A percentile compares a stretch with the other conserved stretches of the same genome.
Conservation (phyloP, 2,329 filamentous ascomycete species). For the Diaporthe sp. region DNA sequence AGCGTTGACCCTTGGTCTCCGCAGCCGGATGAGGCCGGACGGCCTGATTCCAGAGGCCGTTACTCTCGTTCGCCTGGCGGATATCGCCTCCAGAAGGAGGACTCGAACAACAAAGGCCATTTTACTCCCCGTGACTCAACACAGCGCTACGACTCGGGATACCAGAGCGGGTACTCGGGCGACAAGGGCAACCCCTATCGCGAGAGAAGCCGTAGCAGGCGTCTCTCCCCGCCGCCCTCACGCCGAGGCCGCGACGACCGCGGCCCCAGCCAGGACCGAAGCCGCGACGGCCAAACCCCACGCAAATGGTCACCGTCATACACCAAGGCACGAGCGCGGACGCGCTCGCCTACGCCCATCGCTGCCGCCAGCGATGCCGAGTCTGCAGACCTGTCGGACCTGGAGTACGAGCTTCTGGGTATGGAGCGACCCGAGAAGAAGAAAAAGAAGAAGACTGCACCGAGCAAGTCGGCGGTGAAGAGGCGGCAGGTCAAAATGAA, state of each 20-base stretch:
- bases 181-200: slow-evolving; percentile 32
- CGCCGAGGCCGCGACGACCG: slow-evolving; percentile 32
- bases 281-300: slow-evolving; percentile 5
- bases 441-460: slow-evolving; percentile 29
- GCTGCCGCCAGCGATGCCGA: slow-evolving; percentile 34
- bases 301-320: slow-evolving; percentile 33
- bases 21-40: slow-evolving; percentile 28
- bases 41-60: slow-evolving; percentile 35
- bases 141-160: slow-evolving; percentile 40
- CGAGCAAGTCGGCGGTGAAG: slow-evolving; percentile 27
- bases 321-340: slow-evolving; percentile 22
- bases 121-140: slow-evolving; percentile 33
- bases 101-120: slow-evolving; percentile 21
- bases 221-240: slow-evolving; percentile 35
- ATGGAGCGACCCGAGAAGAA: slow-evolving; percentile 36
- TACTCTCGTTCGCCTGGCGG: slow-evolving; percentile 35
- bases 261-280: slow-evolving; percentile 5
- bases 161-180: slow-evolving; percentile 35
- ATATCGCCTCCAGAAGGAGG: slow-evolving; percentile 33
- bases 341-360: slow-evolving; percentile 24
- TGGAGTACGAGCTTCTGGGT: slow-evolving; percentile 42
- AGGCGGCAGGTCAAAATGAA: slow-evolving; percentile 36
- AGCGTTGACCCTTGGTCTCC: slow-evolving; percentile 31
- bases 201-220: slow-evolving; percentile 27
- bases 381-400: slow-evolving; percentile 39